phyloP scores from a whole-genome alignment of 2,329 filamentous ascomycete genomes.

The Aspergillus alliaceus region DNA sequence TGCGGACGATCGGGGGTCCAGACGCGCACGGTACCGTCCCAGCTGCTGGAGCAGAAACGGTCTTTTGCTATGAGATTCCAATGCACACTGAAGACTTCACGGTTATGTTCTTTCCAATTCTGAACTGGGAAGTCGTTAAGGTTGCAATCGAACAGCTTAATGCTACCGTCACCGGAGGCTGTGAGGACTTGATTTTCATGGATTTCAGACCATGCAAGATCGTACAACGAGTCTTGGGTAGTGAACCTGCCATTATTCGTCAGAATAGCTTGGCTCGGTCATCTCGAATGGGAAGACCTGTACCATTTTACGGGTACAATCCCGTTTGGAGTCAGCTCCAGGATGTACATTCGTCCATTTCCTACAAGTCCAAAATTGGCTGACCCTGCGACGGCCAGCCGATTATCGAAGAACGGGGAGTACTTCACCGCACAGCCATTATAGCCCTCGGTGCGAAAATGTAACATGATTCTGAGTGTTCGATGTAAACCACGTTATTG shows the following conservation, averaged over 20 bases:
- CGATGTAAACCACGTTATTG: not conserved
- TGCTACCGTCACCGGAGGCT: slow-evolving; percentile 86
- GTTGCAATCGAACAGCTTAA: slow-evolving; percentile 89
- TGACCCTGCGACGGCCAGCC: slow-evolving; percentile 85
- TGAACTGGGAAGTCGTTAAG: slow-evolving; percentile 82
- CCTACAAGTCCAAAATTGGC: slow-evolving; percentile 97
- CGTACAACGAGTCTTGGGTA: slow-evolving; percentile 95
- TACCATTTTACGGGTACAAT: slow-evolving; percentile 82
- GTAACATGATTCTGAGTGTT: slow-evolving; percentile 65
- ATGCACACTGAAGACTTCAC: slow-evolving; percentile 87
- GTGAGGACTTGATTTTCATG: slow-evolving; percentile 93
- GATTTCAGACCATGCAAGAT: slow-evolving; percentile 90
- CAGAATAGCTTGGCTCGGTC: not conserved
- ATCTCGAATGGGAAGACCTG: slow-evolving; percentile 3
- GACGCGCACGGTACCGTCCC: slow-evolving; percentile 95
- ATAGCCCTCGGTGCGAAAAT: slow-evolving; percentile 89
- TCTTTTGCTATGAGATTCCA: slow-evolving; percentile 94
- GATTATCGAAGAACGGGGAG: slow-evolving; percentile 95
- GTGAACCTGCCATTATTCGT: slow-evolving; percentile 66
- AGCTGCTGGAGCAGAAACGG: slow-evolving; percentile 85
- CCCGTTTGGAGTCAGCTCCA: slow-evolving; percentile 79
- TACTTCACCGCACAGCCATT: slow-evolving; percentile 98
- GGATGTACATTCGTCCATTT: slow-evolving; percentile 84
- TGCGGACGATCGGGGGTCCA: slow-evolving; percentile 79
- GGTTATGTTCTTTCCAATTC: slow-evolving; percentile 89